A percentile compares a stretch with the other conserved stretches of the same genome.
Conservation (phyloP, 768 basidiomycete genomes). For the Cubamyces lactineus region DNA sequence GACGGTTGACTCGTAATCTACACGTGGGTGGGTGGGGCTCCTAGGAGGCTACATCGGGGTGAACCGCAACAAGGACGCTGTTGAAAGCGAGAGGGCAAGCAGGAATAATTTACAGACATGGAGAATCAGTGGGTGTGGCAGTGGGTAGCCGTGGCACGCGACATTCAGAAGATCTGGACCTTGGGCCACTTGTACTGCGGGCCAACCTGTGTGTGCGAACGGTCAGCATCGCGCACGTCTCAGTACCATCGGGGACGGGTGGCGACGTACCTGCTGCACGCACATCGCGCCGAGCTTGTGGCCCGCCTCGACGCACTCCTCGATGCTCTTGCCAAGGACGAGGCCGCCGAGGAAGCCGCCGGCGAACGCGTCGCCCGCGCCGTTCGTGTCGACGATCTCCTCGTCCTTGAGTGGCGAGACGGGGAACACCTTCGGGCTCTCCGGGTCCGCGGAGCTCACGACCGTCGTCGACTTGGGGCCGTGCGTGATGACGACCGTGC, state of each 20-base stretch:
- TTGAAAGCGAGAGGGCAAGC: slow-evolving; percentile 25
- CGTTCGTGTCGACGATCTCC: slow-evolving; percentile 94
- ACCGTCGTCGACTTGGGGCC: slow-evolving; percentile 80
- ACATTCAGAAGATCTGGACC: slow-evolving; percentile 44
- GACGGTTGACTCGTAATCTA: slow-evolving; percentile 33
- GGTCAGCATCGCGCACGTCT: not conserved
- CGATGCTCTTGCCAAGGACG: slow-evolving; percentile 74
- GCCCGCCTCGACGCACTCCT: slow-evolving; percentile 80
- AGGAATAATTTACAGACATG: slow-evolving; percentile 17
- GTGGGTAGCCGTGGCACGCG: not conserved
- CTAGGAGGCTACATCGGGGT: slow-evolving; percentile 17
- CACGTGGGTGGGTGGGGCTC: slow-evolving; percentile 20
- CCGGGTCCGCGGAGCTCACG: slow-evolving; percentile 61
- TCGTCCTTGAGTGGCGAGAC: slow-evolving; percentile 61
- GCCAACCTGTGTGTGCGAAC: slow-evolving; percentile 45
- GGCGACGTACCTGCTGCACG: slow-evolving; percentile 67
- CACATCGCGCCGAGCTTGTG: slow-evolving; percentile 87
- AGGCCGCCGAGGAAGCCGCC: slow-evolving; percentile 93
- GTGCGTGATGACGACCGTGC: slow-evolving; percentile 90
- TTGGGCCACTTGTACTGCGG: slow-evolving; percentile 63
- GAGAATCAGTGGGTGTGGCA: not conserved
- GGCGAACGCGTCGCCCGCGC: slow-evolving; percentile 96
- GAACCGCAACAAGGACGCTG: slow-evolving; percentile 23
- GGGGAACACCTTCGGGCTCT: slow-evolving; percentile 55
- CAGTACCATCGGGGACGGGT: not conserved